Base-by-base conservation (phyloP, 2,329 filamentous ascomycete species). In the Scopulariopsis brevicaulis region DNA sequence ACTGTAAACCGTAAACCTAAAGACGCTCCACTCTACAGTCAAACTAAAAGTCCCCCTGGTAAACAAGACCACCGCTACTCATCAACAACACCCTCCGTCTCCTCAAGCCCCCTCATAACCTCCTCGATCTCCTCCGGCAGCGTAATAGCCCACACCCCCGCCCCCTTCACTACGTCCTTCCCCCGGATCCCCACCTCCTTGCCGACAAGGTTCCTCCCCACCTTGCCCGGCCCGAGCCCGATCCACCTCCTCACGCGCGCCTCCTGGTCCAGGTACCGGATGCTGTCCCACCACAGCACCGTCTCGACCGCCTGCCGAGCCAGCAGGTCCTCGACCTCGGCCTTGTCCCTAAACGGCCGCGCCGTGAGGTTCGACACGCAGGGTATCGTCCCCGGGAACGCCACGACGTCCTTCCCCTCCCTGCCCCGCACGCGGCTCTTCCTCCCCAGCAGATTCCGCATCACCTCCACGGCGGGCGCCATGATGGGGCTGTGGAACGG, bases 401-500 rank as follows among this genome's bases (percentile, higher is more conserved):
- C 83, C 11, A 96, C 76, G 1, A 90, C 80, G 64, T 89, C 84
- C 55, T 84, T 72, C 15, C 74, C 74, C 59, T 83, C 75, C 54
- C 73, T 72, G 1, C 81, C 82, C 35, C 70, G 73, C 1, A 78
- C 77, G 34, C 76, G 73, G 62, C 79, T 85, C 64, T 78, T 79
- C 32, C 75, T 76, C 34, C 83, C 77, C 24, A 96, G 74, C 56
- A 93, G 75, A 40, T 77, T 74, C 63, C 79, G 82, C 84, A 96
- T 89, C 40, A 87, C 82, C 7, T 80, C 78, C 32, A 89, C 84
- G 2, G 92, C 92, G 0, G 91, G 92, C 68, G 83, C 82, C 92
- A 97, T 96, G 62, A 96, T 83, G 18, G 90, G 89, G 67, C 87
- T 93, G 74, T 96, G 92, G 66, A 96, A 96, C 1, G 92, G 92